phyloP scores from a whole-genome alignment of 2,329 filamentous ascomycete genomes.

The Aspergillus phoenicis region DNA sequence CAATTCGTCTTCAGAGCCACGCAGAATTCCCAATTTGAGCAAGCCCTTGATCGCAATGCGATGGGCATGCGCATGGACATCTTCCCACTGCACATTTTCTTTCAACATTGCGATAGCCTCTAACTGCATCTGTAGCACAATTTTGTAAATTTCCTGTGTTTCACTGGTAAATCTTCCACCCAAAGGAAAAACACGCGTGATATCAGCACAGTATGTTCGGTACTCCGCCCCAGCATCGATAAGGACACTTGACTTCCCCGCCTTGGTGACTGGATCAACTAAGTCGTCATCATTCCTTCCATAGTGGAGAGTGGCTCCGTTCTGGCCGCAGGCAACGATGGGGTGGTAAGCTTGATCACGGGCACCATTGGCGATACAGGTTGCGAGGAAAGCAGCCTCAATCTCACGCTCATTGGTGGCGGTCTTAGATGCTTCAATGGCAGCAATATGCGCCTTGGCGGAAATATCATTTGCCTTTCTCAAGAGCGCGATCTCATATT shows the following conservation, averaged over 20 bases:
- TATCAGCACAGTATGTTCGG: slow-evolving; percentile 81
- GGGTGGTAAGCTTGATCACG: slow-evolving; percentile 81
- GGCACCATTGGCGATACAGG: slow-evolving; percentile 72
- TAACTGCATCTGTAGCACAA: slow-evolving; percentile 80
- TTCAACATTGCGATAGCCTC: slow-evolving; percentile 69
- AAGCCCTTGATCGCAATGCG: slow-evolving; percentile 72
- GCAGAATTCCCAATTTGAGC: slow-evolving; percentile 70
- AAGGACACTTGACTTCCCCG: slow-evolving; percentile 68
- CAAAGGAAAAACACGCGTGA: slow-evolving; percentile 85
- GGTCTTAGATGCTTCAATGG: slow-evolving; percentile 64
- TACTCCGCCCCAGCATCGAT: slow-evolving; percentile 89
- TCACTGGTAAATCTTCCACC: slow-evolving; percentile 69
- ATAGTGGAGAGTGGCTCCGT: slow-evolving; percentile 87
- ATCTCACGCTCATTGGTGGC: slow-evolving; percentile 80
- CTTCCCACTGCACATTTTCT: slow-evolving; percentile 70
- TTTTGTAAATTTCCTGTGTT: slow-evolving; percentile 70
- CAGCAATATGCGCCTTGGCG: slow-evolving; percentile 71
- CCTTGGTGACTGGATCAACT: slow-evolving; percentile 47
- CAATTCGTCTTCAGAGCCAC: slow-evolving; percentile 69
- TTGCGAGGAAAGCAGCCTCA: slow-evolving; percentile 73
- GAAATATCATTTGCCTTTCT: slow-evolving; percentile 80
- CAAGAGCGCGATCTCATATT: slow-evolving; percentile 83
- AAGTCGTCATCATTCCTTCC: slow-evolving; percentile 75
- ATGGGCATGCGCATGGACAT: slow-evolving; percentile 73
- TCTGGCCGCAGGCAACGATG: slow-evolving; percentile 83